These are phyloP conservation scores for Eutypella sp. DNA, from an alignment of 2,329 filamentous ascomycete genomes.

Conservation along the genomic window DNA sequence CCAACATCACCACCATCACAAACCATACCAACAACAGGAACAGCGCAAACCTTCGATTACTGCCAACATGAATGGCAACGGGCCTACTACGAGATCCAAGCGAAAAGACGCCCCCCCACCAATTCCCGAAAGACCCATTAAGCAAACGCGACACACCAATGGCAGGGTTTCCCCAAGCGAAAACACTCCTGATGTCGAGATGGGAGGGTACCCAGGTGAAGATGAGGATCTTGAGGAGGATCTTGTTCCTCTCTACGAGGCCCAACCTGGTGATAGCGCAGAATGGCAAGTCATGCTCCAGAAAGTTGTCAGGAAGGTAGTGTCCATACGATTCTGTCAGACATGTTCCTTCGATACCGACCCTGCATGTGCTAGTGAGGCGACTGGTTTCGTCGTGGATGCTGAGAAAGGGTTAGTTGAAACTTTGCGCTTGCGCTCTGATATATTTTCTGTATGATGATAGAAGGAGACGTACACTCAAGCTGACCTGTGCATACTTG, in stretches of 20 bases:
- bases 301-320: slow-evolving; percentile 87
- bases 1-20: no score
- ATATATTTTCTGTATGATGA: background rate
- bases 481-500: background rate
- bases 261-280: slow-evolving; percentile 52
- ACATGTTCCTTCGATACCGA: slow-evolving; percentile 99
- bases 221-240: slow-evolving; percentile 39
- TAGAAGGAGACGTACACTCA: slow-evolving; percentile 1
- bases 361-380: slow-evolving; percentile 85
- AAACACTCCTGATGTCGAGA: slow-evolving; percentile 41
- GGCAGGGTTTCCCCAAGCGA: slow-evolving; percentile 45
- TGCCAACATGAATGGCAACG: slow-evolving; percentile 39
- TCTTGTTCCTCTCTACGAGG: slow-evolving; percentile 32
- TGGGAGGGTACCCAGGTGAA: slow-evolving; percentile 25
- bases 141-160: slow-evolving; percentile 40
- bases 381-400: slow-evolving; percentile 96
- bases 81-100: slow-evolving; percentile 40
- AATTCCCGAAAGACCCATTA: slow-evolving; percentile 35
- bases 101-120: slow-evolving; percentile 44
- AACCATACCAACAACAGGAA: no score
- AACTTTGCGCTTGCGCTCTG: no score
- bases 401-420: slow-evolving; percentile 73
- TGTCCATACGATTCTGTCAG: slow-evolving; percentile 98
- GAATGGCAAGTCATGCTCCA: slow-evolving; percentile 98
- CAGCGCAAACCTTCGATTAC: background rate